phyloP scores from a whole-genome alignment of 1,284 basidiomycete genomes.

The Tausonia pullulans region DNA sequence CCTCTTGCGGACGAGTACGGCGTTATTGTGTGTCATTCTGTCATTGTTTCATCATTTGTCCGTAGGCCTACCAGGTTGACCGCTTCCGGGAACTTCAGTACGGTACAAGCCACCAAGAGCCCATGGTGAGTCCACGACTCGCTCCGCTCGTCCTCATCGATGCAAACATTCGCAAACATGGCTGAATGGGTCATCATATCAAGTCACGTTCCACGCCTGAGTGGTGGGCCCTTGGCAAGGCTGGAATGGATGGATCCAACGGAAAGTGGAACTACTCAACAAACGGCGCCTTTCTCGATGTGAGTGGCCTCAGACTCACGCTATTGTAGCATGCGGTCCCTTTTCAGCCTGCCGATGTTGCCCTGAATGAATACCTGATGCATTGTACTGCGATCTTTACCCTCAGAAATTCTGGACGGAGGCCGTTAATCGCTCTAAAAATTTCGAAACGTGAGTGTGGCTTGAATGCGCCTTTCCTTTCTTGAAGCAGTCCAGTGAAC shows the following conservation, averaged over 20 bases:
- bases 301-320: neutral
- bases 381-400: too few species aligned
- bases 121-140: constrained; percentile 29
- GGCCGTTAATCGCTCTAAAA: constrained; percentile 46
- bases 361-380: too few species aligned
- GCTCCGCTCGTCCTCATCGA: too few species aligned
- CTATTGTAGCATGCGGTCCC: too few species aligned
- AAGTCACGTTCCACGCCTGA: constrained; percentile 35
- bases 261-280: constrained; percentile 52
- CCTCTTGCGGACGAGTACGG: constrained; percentile 53
- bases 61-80: neutral
- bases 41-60: constrained; percentile 15
- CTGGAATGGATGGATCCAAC: constrained; percentile 7
- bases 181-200: neutral
- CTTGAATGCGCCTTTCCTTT: too few species aligned
- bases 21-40: constrained; percentile 54
- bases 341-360: too few species aligned
- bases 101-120: constrained; percentile 38
- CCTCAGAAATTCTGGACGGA: constrained; percentile 43
- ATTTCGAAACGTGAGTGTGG: constrained; percentile 40
- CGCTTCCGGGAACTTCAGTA: constrained; percentile 20
- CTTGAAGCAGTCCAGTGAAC: too few species aligned
- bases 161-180: neutral
- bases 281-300: constrained; percentile 45
- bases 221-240: constrained; percentile 42